These are phyloP conservation scores for Arctium minus DNA, from an alignment of 129 eudicot species.

Conservation along the genomic window DNA sequence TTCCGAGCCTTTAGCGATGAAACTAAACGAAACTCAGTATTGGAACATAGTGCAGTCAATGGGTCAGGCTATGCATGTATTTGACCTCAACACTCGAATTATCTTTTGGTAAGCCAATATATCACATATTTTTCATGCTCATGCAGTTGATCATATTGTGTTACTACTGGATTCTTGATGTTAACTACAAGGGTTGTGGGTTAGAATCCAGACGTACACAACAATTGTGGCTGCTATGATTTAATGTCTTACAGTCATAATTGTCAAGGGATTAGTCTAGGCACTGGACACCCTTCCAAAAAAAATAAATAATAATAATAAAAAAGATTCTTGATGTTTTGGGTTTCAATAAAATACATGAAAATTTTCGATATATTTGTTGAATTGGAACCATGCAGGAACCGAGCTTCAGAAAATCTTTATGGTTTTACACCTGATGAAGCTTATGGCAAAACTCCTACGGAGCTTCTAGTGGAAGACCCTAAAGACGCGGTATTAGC, in stretches of 20 bases:
- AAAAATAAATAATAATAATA: too few species aligned
- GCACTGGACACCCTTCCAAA: too few species aligned
- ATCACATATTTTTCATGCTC: too few species aligned
- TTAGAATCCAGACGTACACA: too few species aligned
- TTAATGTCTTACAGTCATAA: too few species aligned
- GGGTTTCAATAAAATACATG: not conserved
- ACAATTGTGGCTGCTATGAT: too few species aligned
- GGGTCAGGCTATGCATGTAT: conserved; percentile 69
- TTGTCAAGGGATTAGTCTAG: too few species aligned
- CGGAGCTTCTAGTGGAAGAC: conserved; percentile 43
- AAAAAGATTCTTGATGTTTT: not conserved
- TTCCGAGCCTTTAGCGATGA: conserved; percentile 30
- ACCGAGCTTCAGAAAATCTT: conserved; percentile 48
- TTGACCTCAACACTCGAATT: conserved; percentile 35
- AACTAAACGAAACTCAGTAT: conserved; percentile 62
- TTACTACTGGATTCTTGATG: too few species aligned
- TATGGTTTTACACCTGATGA: conserved; percentile 70
- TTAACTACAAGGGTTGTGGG: too few species aligned
- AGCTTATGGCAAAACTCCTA: conserved; percentile 53
- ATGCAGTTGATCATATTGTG: too few species aligned
- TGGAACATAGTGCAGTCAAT: conserved; percentile 71
- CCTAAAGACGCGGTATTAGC: conserved; percentile 32
- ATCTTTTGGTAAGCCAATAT: conserved; percentile 45
- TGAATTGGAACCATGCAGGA: conserved; percentile 41
- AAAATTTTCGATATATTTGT: too few species aligned